Base-by-base conservation (phyloP, 176 grass and related monocot genomes). In the Oryza glaberrima region DNA sequence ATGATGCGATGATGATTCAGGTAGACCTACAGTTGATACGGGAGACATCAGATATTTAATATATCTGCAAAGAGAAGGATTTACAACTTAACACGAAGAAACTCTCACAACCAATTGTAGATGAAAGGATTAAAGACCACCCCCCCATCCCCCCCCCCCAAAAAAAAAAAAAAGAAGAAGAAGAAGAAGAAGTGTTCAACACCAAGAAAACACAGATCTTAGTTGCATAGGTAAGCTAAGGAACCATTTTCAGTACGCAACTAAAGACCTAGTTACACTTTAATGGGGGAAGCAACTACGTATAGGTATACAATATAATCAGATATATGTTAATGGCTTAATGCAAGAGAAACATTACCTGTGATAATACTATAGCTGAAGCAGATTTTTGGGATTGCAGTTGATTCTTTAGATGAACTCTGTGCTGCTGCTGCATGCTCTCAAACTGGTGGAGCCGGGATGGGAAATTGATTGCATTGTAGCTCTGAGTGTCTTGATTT, bases 401-500 rank as follows among this genome's bases (percentile, higher is more conserved):
- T 70, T 89, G 90, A 87, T 69, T 70, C 77, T 92, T 96, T 56
- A 72, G 83, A 89, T 89, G 83, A 11, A 69, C 25, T n/a, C 92
- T 90, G 73, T 99, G 97, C 36, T 73, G 90, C 76, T 86, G 78
- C 77, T 99, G 94, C 81, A 86, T 94, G 30, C 86, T 73, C 68
- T 79, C 91, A 76, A 96, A 99, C 70, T 96, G 87, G 69, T 91
- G 88, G 74, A 99, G 91, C 71, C 85, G 80, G 65, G 88, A 75
- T 88, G 89, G 78, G 73, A 99, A 99, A 81, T 99, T 84, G 22
- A 99, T 96, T 79, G 83, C 81, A 58, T 86, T 88, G 70, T 90
- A 95, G 54, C 83, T 94, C 69, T 74, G 63, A 38, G 60, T 78
- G 81, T 91, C 90, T 90, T 96, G 91, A 74, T 89, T 90, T 64